Percentiles rank a stretch among this genome's conserved stretches.
Conservation (phyloP, 78 protist genomes). For the Dictyostelium purpureum region DNA sequence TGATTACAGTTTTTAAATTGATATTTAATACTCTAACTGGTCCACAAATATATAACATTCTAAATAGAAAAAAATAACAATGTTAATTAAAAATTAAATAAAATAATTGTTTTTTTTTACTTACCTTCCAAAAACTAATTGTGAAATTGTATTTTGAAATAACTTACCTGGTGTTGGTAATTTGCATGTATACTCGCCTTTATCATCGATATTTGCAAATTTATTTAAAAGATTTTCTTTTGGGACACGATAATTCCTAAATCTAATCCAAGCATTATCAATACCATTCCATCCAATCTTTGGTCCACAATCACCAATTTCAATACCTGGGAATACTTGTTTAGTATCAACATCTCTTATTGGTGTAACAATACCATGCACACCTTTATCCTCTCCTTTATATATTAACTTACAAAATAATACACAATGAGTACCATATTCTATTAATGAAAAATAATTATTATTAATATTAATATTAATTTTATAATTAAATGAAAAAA, state of each 20-base stretch:
- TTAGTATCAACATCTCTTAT: slow-evolving; percentile 27
- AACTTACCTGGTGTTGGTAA: slow-evolving; percentile 52
- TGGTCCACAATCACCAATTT: slow-evolving; percentile 69
- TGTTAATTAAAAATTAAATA: no score
- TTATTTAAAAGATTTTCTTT: slow-evolving; percentile 81
- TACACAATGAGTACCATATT: slow-evolving; percentile 65
- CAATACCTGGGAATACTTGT: slow-evolving; percentile 11
- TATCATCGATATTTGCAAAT: slow-evolving; percentile 58
- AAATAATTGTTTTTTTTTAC: no score
- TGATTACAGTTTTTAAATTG: slow-evolving; percentile 20
- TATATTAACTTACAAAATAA: slow-evolving; percentile 34
- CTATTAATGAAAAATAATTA: background rate
- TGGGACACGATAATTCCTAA: slow-evolving; percentile 79
- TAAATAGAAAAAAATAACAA: no score
- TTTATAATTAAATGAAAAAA: background rate
- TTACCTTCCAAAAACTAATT: slow-evolving; percentile 63
- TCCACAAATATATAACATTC: slow-evolving; percentile 59
- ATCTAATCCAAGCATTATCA: slow-evolving; percentile 76
- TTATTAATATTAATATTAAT: background rate
- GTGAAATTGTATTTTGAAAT: slow-evolving; percentile 54
- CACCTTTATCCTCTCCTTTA: slow-evolving; percentile 58
- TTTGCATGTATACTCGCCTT: slow-evolving; percentile 39
- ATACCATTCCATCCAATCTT: slow-evolving; percentile 75
- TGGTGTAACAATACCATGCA: slow-evolving; percentile 47
- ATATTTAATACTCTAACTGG: background rate